Conservation (phyloP, 163 green algal genomes). For the Scenedesmus sp. region DNA sequence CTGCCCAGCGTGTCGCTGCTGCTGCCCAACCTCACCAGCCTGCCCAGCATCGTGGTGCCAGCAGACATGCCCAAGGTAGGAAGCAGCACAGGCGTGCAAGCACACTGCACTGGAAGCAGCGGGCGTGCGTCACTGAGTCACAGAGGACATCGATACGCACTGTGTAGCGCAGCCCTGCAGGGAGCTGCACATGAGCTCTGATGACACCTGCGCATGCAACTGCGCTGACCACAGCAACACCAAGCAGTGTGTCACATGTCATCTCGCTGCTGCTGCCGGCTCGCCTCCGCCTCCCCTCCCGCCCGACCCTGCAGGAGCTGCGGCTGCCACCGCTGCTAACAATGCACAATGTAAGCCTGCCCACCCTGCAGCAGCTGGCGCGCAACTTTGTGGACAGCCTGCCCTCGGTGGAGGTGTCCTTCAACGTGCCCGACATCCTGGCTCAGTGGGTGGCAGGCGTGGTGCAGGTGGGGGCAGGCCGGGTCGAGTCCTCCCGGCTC, state of each 20-base stretch:
- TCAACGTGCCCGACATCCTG: constrained; percentile 1
- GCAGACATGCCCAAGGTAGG: neutral
- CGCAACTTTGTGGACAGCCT: neutral
- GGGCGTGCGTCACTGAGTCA: too few relatives aligned
- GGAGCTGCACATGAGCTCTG: neutral
- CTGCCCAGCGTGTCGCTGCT: neutral
- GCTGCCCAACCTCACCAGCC: constrained; percentile 20
- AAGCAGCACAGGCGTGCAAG: neutral
- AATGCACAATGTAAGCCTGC: neutral
- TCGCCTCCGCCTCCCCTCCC: neutral
- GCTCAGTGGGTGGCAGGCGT: neutral
- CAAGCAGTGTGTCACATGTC: too few relatives aligned
- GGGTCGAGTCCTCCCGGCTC: too few relatives aligned
- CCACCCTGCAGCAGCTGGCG: neutral
- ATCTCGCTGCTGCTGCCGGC: too few relatives aligned
- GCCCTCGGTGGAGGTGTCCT: neutral
- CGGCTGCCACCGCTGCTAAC: neutral
- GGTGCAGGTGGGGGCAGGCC: neutral
- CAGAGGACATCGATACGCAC: too few relatives aligned
- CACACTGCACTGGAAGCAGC: neutral
- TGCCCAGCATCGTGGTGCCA: constrained; percentile 14
- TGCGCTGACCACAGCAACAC: too few relatives aligned
- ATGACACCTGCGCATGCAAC: too few relatives aligned
- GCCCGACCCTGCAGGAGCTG: neutral
- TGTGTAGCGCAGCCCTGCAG: too few relatives aligned